These are phyloP conservation scores for Colletotrichum plurivorum DNA, from an alignment of 2,329 filamentous ascomycete species.

Conservation along the genomic window DNA sequence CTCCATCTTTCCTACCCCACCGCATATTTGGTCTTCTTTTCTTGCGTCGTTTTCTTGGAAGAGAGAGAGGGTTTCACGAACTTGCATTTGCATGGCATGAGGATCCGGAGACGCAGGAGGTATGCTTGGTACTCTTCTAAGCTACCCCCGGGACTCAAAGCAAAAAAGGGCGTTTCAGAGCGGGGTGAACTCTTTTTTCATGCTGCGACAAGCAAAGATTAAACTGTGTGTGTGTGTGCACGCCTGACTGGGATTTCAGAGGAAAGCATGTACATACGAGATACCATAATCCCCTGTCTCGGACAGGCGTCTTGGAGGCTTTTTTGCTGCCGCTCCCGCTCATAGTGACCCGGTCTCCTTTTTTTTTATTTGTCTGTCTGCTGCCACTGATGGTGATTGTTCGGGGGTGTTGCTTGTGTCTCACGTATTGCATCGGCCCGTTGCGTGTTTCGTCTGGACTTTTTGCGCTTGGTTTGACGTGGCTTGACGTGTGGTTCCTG, in stretches of 20 bases:
- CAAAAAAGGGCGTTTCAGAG: slow-evolving; percentile 31
- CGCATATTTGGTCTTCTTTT: slow-evolving; percentile 14
- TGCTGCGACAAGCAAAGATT: slow-evolving; percentile 1
- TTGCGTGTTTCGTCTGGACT: slow-evolving; percentile 31
- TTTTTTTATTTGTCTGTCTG: slow-evolving; percentile 1
- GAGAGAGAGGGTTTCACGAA: slow-evolving; percentile 16
- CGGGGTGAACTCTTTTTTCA: neutral
- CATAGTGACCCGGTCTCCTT: neutral
- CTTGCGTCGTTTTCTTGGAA: neutral
- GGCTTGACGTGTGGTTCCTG: neutral
- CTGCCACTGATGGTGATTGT: neutral
- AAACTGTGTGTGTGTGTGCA: slow-evolving; percentile 10
- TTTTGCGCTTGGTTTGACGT: too few species aligned
- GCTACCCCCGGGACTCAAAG: slow-evolving; percentile 3
- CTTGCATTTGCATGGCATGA: slow-evolving; percentile 39
- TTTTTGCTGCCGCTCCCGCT: neutral
- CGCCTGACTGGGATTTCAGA: slow-evolving; percentile 17
- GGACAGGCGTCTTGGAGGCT: slow-evolving; percentile 30
- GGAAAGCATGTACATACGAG: slow-evolving; percentile 41
- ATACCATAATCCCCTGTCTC: slow-evolving; percentile 42
- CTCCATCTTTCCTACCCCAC: slow-evolving; percentile 15
- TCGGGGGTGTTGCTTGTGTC: slow-evolving; percentile 3
- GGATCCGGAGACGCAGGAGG: neutral
- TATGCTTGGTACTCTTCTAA: neutral
- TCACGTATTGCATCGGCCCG: slow-evolving; percentile 10